Evolutionary conservation across 2,329 filamentous ascomycete genomes (phyloP).

Genomic region (Claviceps africana): DNA sequence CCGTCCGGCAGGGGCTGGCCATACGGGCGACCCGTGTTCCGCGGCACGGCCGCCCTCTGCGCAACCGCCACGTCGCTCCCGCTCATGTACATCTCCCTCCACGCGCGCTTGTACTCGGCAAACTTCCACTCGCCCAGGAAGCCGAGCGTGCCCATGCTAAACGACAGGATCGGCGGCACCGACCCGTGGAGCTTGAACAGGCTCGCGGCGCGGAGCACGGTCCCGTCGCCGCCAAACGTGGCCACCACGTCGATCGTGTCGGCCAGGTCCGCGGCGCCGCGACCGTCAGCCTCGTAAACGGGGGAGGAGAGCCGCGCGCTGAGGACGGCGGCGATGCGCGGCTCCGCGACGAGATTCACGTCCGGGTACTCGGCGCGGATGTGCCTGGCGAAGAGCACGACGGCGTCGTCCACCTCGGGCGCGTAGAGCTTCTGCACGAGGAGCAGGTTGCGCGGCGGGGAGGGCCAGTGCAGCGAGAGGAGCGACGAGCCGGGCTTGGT

Average conservation of each 20-base stretch:
- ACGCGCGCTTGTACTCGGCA: slow-evolving; percentile 78
- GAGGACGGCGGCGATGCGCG: slow-evolving; percentile 54
- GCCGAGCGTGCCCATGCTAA: slow-evolving; percentile 92
- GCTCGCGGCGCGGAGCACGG: slow-evolving; percentile 23
- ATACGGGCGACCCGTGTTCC: slow-evolving; percentile 13
- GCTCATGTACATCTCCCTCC: slow-evolving; percentile 82
- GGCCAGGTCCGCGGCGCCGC: slow-evolving; percentile 38
- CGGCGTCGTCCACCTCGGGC: slow-evolving; percentile 36
- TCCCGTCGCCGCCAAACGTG: slow-evolving; percentile 72
- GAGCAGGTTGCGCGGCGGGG: slow-evolving; percentile 41
- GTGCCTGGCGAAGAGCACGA: slow-evolving; percentile 50
- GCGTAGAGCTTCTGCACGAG: slow-evolving; percentile 46
- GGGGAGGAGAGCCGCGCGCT: slow-evolving; percentile 60
- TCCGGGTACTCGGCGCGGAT: slow-evolving; percentile 66
- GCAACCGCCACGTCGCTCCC: slow-evolving; percentile 35
- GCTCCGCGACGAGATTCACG: slow-evolving; percentile 73
- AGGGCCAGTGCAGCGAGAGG: slow-evolving; percentile 39
- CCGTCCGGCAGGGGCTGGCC: not conserved
- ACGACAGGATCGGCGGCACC: slow-evolving; percentile 83
- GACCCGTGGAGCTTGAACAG: slow-evolving; percentile 62
- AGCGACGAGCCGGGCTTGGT: slow-evolving; percentile 37
- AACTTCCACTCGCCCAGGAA: slow-evolving; percentile 98
- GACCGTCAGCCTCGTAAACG: slow-evolving; percentile 45
- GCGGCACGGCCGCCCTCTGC: slow-evolving; percentile 27
- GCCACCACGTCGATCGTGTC: slow-evolving; percentile 77